These are phyloP conservation scores for Zygnema cylindricum DNA, from an alignment of 139 green algal genomes.

Conservation along the genomic window DNA sequence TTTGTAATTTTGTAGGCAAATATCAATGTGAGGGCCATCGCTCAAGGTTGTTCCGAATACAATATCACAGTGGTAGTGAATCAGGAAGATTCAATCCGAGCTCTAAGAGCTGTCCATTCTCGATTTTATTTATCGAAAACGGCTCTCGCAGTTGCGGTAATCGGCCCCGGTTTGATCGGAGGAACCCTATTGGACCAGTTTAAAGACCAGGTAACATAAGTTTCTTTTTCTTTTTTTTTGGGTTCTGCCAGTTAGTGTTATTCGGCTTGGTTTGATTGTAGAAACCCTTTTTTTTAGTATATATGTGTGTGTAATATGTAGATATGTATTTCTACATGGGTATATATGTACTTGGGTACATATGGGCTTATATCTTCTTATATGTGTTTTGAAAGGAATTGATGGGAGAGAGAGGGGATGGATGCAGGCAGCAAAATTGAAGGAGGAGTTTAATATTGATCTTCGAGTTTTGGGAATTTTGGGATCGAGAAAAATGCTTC, in stretches of 20 bases:
- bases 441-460: constrained; percentile 85
- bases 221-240: no score
- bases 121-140: constrained; percentile 94
- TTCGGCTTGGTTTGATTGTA: neutral
- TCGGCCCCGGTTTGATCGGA: constrained; percentile 89
- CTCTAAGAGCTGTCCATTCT: constrained; percentile 86
- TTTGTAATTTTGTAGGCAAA: constrained; percentile 64
- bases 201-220: constrained; percentile 69
- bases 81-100: constrained; percentile 65
- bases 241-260: neutral
- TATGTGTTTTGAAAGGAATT: no score
- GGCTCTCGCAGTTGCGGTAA: constrained; percentile 85
- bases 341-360: no score
- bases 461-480: constrained; percentile 86
- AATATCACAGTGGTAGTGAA: constrained; percentile 98
- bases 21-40: constrained; percentile 68
- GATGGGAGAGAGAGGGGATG: no score
- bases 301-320: neutral
- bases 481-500: constrained; percentile 77
- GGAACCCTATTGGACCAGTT: constrained; percentile 89
- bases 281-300: neutral
- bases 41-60: constrained; percentile 94
- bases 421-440: constrained; percentile 22
- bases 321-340: neutral
- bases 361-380: no score